A percentile compares a stretch with the other conserved stretches of the same genome.
phyloP scores from a whole-genome alignment of 2,329 filamentous ascomycete genomes.

The Emmonsiellopsis sp. region DNA sequence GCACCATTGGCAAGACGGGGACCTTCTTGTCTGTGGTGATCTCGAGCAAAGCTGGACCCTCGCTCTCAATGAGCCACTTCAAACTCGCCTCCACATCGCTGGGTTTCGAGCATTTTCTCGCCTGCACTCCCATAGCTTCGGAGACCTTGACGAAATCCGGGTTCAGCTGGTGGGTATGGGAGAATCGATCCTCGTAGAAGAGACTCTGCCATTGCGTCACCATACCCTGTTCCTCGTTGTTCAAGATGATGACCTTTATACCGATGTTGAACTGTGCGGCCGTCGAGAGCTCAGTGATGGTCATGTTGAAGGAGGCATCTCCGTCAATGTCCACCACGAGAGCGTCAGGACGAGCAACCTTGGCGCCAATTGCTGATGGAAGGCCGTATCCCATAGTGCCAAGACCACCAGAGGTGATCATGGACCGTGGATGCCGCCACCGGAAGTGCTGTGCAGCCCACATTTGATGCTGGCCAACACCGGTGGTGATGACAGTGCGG shows the following conservation, averaged over 20 bases:
- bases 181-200: constrained; percentile 88
- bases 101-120: constrained; percentile 60
- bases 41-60: constrained; percentile 89
- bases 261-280: constrained; percentile 94
- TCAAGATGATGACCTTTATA: constrained; percentile 86
- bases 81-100: constrained; percentile 69
- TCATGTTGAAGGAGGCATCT: constrained; percentile 99
- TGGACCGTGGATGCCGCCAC: constrained; percentile 82
- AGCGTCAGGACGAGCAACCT: constrained; percentile 71
- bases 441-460: constrained; percentile 96
- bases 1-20: constrained; percentile 96
- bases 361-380: constrained; percentile 88
- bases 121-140: constrained; percentile 81
- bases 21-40: constrained; percentile 71
- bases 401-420: constrained; percentile 93
- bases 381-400: constrained; percentile 95
- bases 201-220: constrained; percentile 97
- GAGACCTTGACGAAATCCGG: constrained; percentile 93
- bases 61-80: constrained; percentile 77
- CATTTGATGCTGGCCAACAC: constrained; percentile 98
- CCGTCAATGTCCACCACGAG: constrained; percentile 94
- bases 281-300: constrained; percentile 85
- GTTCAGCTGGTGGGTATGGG: constrained; percentile 89
- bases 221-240: constrained; percentile 98
- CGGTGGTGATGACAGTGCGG: constrained; percentile 79